phyloP scores from a whole-genome alignment of 306 rosid species.

The Begonia fuchsioides region DNA sequence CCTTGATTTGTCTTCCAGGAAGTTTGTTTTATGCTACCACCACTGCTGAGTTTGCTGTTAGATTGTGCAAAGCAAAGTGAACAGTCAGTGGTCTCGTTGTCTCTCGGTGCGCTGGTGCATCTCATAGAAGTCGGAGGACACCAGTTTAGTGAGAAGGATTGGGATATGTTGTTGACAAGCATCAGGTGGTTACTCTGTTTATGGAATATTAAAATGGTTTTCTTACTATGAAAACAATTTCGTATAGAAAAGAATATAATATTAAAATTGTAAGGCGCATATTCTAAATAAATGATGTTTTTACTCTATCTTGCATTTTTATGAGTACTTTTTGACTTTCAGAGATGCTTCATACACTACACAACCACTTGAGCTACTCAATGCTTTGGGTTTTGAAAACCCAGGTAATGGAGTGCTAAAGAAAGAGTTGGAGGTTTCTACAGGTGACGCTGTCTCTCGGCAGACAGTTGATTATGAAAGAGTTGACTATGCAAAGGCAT shows the following conservation, averaged over 20 bases:
- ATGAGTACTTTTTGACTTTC: slow-evolving; percentile 10
- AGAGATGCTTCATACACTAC: slow-evolving; percentile 95
- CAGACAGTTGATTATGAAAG: slow-evolving; percentile 23
- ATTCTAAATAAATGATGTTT: too few species aligned
- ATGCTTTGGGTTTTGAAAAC: slow-evolving; percentile 62
- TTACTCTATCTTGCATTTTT: too few species aligned
- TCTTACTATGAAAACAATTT: too few species aligned
- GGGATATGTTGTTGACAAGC: slow-evolving; percentile 91
- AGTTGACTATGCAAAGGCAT: slow-evolving; percentile 26
- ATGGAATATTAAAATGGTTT: not conserved
- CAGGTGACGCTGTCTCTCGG: slow-evolving; percentile 23
- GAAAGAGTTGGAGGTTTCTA: slow-evolving; percentile 27
- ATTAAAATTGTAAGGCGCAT: too few species aligned
- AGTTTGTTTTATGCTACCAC: slow-evolving; percentile 97
- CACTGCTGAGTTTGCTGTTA: slow-evolving; percentile 72
- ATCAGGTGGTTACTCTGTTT: slow-evolving; percentile 38
- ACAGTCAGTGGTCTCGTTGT: slow-evolving; percentile 91
- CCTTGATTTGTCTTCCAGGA: slow-evolving; percentile 66
- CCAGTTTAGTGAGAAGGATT: slow-evolving; percentile 84
- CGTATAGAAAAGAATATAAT: too few species aligned
- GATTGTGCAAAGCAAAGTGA: slow-evolving; percentile 97
- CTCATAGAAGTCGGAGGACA: slow-evolving; percentile 98
- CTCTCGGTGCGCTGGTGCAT: slow-evolving; percentile 96
- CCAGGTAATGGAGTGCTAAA: slow-evolving; percentile 28
- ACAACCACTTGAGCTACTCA: slow-evolving; percentile 89